Percentiles rank a stretch among this genome's conserved stretches.
Evolutionary conservation across 441 rosid species (phyloP).

Genomic region (Melastoma candidum): DNA sequence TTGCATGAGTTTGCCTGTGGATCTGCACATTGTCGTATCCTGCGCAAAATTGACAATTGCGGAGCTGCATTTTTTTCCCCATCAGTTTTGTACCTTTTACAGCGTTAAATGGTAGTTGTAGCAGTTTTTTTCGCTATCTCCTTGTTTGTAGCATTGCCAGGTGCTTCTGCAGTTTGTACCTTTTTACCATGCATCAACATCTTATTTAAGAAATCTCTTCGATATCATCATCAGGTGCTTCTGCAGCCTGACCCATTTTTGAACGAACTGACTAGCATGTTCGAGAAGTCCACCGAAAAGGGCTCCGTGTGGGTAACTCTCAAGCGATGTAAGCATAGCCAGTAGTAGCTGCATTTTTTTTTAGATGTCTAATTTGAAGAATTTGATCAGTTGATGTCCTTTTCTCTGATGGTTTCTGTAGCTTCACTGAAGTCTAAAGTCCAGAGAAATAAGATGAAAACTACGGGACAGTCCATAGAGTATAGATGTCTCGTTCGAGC

Average conservation of each 20-base stretch:
- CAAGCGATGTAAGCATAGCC: slow-evolving; percentile 48
- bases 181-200: too few species aligned
- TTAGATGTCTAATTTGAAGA: not conserved
- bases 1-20: too few species aligned
- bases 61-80: too few species aligned
- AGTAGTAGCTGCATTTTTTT: not conserved
- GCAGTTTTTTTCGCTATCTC: too few species aligned
- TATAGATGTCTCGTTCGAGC: slow-evolving; percentile 86
- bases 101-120: too few species aligned
- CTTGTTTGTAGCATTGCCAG: too few species aligned
- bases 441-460: slow-evolving; percentile 55
- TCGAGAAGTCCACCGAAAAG: slow-evolving; percentile 57
- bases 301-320: slow-evolving; percentile 94
- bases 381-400: not conserved
- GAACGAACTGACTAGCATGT: slow-evolving; percentile 84
- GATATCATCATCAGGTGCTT: slow-evolving; percentile 33
- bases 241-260: slow-evolving; percentile 79
- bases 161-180: too few species aligned
- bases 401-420: slow-evolving; percentile 9
- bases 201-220: too few species aligned
- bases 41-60: too few species aligned
- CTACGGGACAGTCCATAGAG: slow-evolving; percentile 48
- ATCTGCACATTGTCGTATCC: too few species aligned
- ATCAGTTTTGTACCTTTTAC: too few species aligned
- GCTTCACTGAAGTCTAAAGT: slow-evolving; percentile 77